These are phyloP conservation scores for Mollisiaceae sp. DNA, from an alignment of 2,329 filamentous ascomycete species.

Conservation along the genomic window DNA sequence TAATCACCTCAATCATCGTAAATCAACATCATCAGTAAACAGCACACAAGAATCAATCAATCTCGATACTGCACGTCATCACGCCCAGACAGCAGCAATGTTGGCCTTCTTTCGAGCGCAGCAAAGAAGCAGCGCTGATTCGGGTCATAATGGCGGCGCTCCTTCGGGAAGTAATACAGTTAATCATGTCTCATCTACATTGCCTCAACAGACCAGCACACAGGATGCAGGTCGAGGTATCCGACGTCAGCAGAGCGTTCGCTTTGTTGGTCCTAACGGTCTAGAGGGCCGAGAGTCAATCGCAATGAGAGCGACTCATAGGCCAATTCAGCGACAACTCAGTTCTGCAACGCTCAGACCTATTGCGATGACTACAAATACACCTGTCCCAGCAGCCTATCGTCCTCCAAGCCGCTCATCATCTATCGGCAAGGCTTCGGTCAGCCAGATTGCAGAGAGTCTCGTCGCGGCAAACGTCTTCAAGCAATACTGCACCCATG, in stretches of 20 bases:
- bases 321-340: conserved; percentile 23
- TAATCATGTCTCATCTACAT: conserved; percentile 14
- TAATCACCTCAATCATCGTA: conserved; percentile 54
- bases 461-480: conserved; percentile 46
- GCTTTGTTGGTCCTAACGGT: conserved; percentile 48
- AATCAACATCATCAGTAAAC: conserved; percentile 57
- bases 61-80: conserved; percentile 55
- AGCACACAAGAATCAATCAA: conserved; percentile 55
- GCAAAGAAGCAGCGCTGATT: conserved; percentile 46
- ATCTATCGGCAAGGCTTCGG: conserved; percentile 40
- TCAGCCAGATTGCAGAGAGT: conserved; percentile 37
- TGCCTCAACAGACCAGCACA: conserved; percentile 32
- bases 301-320: conserved; percentile 31
- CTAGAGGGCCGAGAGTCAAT: conserved; percentile 35
- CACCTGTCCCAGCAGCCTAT: conserved; percentile 39
- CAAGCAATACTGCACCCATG: conserved; percentile 52
- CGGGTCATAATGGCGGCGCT: conserved; percentile 41
- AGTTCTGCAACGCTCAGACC: conserved; percentile 34
- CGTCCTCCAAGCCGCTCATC: conserved; percentile 41
- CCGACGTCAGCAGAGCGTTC: conserved; percentile 58
- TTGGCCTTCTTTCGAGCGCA: conserved; percentile 63
- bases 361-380: conserved; percentile 38
- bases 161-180: conserved; percentile 26
- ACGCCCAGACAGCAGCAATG: conserved; percentile 66
- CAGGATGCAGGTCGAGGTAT: conserved; percentile 40